A percentile compares a stretch with the other conserved stretches of the same genome.
phyloP scores from a whole-genome alignment of 441 rosid species.

The Mallotus repandus region DNA sequence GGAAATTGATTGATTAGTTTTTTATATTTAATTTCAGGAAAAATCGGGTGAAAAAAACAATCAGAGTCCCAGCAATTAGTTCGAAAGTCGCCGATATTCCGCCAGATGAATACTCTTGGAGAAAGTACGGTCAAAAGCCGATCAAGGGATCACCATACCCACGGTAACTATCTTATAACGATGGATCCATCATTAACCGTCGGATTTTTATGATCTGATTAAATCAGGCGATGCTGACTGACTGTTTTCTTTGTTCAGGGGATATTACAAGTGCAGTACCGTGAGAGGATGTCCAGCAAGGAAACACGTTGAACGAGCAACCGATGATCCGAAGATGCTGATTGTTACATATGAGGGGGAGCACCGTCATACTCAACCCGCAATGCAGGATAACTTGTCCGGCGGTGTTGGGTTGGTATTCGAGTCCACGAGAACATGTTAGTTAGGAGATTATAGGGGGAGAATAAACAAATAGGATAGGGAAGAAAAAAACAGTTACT shows the following conservation, averaged over 20 bases:
- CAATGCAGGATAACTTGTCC: conserved; percentile 47
- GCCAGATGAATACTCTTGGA: conserved; percentile 90
- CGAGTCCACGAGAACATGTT: conserved; percentile 36
- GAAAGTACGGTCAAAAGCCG: conserved; percentile 97
- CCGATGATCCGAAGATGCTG: conserved; percentile 77
- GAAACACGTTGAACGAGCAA: conserved; percentile 87
- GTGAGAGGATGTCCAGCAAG: conserved; percentile 85
- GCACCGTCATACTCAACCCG: conserved; percentile 65
- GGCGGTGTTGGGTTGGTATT: conserved; percentile 49
- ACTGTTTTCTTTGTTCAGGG: conserved; percentile 37
- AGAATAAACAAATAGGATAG: background rate
- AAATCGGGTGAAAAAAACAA: conserved; percentile 67
- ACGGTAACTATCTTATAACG: conserved; percentile 43
- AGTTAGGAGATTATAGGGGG: background rate
- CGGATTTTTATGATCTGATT: background rate
- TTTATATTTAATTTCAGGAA: conserved; percentile 41
- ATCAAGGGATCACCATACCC: conserved; percentile 97
- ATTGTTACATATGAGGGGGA: conserved; percentile 91
- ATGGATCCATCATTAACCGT: background rate
- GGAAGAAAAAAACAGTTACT: background rate
- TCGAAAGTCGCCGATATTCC: conserved; percentile 93
- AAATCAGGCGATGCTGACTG: background rate
- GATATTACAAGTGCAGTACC: conserved; percentile 90
- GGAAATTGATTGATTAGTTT: background rate
- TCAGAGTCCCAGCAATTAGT: conserved; percentile 87